Evolutionary conservation across 306 rosid species (phyloP), one percentile per base, ranked within the genome.

Genomic region (Castanea crenata): DNA sequence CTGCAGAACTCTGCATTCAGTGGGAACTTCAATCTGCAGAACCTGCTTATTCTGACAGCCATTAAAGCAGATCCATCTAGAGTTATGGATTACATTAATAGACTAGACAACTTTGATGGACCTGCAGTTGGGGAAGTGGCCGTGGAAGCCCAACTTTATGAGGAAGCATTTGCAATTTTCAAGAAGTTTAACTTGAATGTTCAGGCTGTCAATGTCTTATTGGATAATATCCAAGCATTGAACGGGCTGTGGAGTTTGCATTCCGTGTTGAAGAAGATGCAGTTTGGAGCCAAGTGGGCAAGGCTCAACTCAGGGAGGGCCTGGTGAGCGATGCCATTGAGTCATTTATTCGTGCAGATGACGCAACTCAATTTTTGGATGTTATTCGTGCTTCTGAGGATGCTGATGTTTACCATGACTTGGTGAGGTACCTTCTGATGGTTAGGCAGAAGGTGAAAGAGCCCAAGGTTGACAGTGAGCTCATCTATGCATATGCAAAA

Each of bases 281-380:
- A 71, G 99, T 96, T 88, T 96, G 99, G 99, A 96, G 99, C 86
- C 97, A 96, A 87, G 99, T 96, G 78, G 99, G 92, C 55, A 96
- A 90, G 89, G 99, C 99, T 77, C 99, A 96, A 88, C 94, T 96
- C 55, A 87, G 93, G 86, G 99, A 90, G 79, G 99, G 99, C 35
- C 83, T 91, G 65, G 99, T 96, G n/a, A 96, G 99, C 44, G 98
- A 96, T 89, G 98, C 98, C 16, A 93, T 96, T 52, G 99, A 96
- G 88, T 96, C 99, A 35, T 96, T 96, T 78, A 93, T 96, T 75
- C 87, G 99, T 57, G 99, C 99, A 2, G 99, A 96, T 62, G 99
- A 96, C 81, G 93, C 92, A 55, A 93, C 98, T 25, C 91, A 96
- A 73, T 96, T 96, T 87, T 87, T 96, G 86, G 99, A 91, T 81